Base-by-base conservation (phyloP, 345 rosid species). In the Schrenkiella parvula region DNA sequence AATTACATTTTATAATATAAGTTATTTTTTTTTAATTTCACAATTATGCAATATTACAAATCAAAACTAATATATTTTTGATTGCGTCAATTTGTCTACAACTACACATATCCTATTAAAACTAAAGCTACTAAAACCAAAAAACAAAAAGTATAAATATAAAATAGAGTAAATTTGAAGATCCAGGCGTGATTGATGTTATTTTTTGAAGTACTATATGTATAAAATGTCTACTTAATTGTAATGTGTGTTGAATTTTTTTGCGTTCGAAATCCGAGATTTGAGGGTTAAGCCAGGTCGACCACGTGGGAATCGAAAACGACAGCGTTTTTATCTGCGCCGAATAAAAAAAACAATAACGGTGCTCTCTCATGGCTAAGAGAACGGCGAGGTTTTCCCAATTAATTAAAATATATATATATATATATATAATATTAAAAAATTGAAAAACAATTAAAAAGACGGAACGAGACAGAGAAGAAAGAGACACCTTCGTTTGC, bases 401-500 rank as follows among this genome's bases (percentile, higher is more conserved):
- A 26, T 56, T 62, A 72, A n/a, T n/a, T n/a, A 53, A 44, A 34
- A 34, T 31, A 32, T 37, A 53, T 14, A 34, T n/a, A 39, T 48
- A n/a, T 31, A 58, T 15, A 38, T 3, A 23, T 2, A 7, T 2
- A 55, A 31, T 2, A 7, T 34, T 37, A 53, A 10, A 47, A 18
- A 41, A 39, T 23, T 0, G 53, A 54, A 28, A 38, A 54, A 15
- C 23, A 71, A 53, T 46, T 14, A 46, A 14, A 46, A 22, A 60
- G 41, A 71, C 6, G 55, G 10, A 63, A 75, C 34, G 52, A 67
- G 70, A 64, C 17, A 71, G 57, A 62, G 50, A 57, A 81, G 72
- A 67, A 57, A 67, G 69, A 68, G 46, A 59, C 80, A 76, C 82
- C 86, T 82, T 78, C 73, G 61, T 63, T 82, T 83, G 78, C 84